phyloP scores from a whole-genome alignment of 768 basidiomycete species.

The Russula virescens region DNA sequence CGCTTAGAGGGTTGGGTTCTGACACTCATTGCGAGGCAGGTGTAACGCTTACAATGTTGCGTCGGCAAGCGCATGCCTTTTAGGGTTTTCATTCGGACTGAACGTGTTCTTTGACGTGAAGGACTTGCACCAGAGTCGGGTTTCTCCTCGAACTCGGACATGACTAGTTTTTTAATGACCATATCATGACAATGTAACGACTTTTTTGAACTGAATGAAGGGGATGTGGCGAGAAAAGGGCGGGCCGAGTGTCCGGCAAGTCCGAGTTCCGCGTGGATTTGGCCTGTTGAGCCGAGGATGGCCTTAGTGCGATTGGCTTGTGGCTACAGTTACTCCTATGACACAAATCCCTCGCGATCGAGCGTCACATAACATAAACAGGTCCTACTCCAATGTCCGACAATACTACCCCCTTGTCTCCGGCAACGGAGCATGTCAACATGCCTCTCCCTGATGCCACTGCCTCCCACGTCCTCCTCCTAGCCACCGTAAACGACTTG shows the following conservation, averaged over 20 bases:
- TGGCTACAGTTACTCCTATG: constrained; percentile 5
- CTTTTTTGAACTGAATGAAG: no score
- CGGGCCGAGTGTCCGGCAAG: neutral
- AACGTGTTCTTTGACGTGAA: constrained; percentile 62
- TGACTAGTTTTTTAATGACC: constrained; percentile 19
- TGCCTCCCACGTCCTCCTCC: constrained; percentile 36
- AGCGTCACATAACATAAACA: constrained; percentile 14
- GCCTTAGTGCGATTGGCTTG: no score
- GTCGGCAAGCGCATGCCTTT: constrained; percentile 53
- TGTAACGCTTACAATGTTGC: constrained; percentile 69
- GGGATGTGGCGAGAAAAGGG: neutral
- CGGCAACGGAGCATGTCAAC: constrained; percentile 9
- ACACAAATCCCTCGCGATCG: constrained; percentile 17
- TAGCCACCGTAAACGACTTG: constrained; percentile 50
- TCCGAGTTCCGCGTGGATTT: no score
- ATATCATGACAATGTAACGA: constrained; percentile 7
- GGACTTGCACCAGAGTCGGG: constrained; percentile 55
- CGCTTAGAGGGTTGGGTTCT: neutral
- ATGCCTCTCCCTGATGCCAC: constrained; percentile 24
- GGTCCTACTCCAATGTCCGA: neutral
- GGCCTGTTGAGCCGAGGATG: no score
- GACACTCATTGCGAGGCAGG: constrained; percentile 35
- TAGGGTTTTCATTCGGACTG: constrained; percentile 49
- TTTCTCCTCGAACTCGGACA: constrained; percentile 56
- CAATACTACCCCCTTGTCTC: neutral